These are phyloP conservation scores for Auxenochlorella pyrenoidosa DNA, from an alignment of 139 green algal species.

Conservation along the genomic window DNA sequence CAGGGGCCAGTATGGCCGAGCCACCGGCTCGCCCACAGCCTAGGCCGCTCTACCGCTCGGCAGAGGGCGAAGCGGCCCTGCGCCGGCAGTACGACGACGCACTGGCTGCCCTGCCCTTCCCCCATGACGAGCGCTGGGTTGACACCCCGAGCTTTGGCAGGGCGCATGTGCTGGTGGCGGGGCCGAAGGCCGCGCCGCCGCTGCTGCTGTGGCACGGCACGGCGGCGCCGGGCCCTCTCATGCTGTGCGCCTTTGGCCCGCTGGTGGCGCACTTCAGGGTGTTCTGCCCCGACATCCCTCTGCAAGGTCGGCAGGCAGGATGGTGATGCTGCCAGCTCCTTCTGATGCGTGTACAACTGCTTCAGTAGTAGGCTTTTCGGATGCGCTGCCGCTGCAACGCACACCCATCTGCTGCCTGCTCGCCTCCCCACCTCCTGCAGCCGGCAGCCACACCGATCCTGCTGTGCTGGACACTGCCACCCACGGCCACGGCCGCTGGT, in stretches of 20 bases:
- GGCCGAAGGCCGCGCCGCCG: not conserved
- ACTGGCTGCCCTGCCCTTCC: not conserved
- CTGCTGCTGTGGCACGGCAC: slow-evolving; percentile 18
- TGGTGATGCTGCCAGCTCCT: not conserved
- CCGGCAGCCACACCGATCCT: not conserved
- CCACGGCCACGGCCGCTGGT: not conserved
- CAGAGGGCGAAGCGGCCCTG: not conserved
- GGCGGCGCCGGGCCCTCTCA: not conserved
- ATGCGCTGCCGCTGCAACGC: not conserved
- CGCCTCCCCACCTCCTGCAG: not conserved
- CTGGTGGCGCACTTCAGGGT: not conserved
- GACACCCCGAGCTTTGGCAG: not conserved
- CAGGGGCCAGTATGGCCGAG: not conserved
- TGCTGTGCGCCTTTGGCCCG: not conserved
- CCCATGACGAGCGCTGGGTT: slow-evolving; percentile 7
- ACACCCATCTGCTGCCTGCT: not conserved
- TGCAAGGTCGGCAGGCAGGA: not conserved
- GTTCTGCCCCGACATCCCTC: slow-evolving; percentile 4
- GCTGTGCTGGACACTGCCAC: not conserved
- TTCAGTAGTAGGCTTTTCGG: too few species aligned
- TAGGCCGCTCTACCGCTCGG: not conserved
- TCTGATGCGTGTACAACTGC: too few species aligned
- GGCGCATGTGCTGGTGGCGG: not conserved
- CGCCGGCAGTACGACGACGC: not conserved
- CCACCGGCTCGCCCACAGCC: not conserved